phyloP scores from a whole-genome alignment of 1,284 basidiomycete genomes.

The Uromyces viciae-fabae region DNA sequence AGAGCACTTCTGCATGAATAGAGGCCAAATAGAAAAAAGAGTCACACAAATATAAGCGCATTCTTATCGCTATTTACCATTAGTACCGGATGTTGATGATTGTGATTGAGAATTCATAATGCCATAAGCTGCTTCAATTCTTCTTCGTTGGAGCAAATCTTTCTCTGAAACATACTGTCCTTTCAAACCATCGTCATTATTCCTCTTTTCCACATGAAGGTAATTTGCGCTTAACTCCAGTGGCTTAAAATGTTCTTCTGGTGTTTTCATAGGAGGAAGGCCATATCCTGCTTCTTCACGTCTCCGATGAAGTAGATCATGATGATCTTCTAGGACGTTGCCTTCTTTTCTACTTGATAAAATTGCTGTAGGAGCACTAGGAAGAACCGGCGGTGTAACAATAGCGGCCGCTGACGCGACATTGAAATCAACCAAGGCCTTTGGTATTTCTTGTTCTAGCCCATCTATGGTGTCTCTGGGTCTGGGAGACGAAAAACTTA shows the following conservation, averaged over 20 bases:
- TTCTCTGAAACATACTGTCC: constrained; percentile 41
- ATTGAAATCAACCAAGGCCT: constrained; percentile 36
- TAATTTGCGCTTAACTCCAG: constrained; percentile 9
- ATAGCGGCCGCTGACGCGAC: constrained; percentile 41
- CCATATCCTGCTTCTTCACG: constrained; percentile 45
- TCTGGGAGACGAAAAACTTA: constrained; percentile 5
- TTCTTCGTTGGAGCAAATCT: constrained; percentile 34
- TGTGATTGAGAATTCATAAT: constrained; percentile 3
- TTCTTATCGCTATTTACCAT: too few species aligned
- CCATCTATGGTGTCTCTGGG: not conserved
- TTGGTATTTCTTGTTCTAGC: constrained; percentile 2
- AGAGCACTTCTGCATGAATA: too few species aligned
- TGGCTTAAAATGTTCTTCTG: constrained; percentile 43
- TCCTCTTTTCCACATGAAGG: not conserved
- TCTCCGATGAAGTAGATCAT: constrained; percentile 39
- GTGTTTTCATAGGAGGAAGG: constrained; percentile 39
- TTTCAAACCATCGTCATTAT: not conserved
- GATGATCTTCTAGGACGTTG: constrained; percentile 40
- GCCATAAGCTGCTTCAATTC: constrained; percentile 30
- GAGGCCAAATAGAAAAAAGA: too few species aligned
- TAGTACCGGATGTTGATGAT: constrained; percentile 9
- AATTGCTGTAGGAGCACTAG: not conserved
- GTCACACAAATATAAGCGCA: too few species aligned
- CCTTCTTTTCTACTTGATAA: constrained; percentile 30
- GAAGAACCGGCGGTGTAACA: constrained; percentile 30